These are phyloP conservation scores for Sphaerulina populicola DNA, from an alignment of 2,329 filamentous ascomycete genomes.

Conservation along the genomic window DNA sequence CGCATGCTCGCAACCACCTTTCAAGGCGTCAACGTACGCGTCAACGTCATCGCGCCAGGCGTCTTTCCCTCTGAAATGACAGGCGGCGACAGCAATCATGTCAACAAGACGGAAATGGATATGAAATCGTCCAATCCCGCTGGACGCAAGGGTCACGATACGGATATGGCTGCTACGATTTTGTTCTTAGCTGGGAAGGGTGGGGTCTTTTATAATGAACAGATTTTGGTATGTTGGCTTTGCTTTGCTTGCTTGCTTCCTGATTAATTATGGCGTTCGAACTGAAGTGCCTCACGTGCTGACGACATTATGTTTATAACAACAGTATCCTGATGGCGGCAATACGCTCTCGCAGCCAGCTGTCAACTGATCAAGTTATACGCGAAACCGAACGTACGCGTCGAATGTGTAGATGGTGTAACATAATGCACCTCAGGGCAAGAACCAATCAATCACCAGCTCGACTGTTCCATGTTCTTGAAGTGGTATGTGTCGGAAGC, in stretches of 20 bases:
- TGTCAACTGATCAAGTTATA: background rate
- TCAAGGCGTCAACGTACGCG: constrained; percentile 37
- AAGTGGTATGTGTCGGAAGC: background rate
- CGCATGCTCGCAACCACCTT: constrained; percentile 43
- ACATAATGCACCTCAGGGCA: too few species aligned
- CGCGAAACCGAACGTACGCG: background rate
- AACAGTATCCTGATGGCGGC: constrained; percentile 7
- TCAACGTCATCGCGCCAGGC: constrained; percentile 39
- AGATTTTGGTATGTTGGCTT: constrained; percentile 34
- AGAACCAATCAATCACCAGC: too few species aligned
- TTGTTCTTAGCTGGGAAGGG: constrained; percentile 46
- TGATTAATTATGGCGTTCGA: too few species aligned
- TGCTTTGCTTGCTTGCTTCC: too few species aligned
- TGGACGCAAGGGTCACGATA: constrained; percentile 39
- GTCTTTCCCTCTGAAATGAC: constrained; percentile 45
- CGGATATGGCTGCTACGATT: constrained; percentile 46
- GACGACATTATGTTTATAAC: background rate
- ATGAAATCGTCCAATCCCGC: constrained; percentile 39
- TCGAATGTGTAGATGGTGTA: too few species aligned
- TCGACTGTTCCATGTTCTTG: too few species aligned
- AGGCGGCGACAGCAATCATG: constrained; percentile 37
- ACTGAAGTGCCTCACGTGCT: constrained; percentile 34
- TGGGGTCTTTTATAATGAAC: constrained; percentile 47
- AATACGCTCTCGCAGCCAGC: constrained; percentile 15
- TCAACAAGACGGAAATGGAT: constrained; percentile 42